Percentiles rank a stretch among this genome's conserved stretches.
These are phyloP conservation scores for Anthostomella pinea DNA, from an alignment of 2,329 filamentous ascomycete genomes.

Conservation along the genomic window DNA sequence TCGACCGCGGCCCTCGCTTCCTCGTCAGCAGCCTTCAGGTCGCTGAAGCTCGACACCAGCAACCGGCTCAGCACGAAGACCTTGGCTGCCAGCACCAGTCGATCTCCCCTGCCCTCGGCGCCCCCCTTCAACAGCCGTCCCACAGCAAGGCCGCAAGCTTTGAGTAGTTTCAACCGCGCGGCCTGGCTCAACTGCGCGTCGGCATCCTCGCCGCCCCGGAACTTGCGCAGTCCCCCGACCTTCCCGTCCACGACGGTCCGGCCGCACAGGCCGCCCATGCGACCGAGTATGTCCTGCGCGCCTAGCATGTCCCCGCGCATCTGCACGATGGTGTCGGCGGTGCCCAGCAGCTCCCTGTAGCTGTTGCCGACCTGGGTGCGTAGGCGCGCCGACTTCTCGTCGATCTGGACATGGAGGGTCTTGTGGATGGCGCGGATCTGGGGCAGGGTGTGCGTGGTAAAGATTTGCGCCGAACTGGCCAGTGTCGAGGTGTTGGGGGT, in stretches of 20 bases:
- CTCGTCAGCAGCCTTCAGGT: conserved; percentile 35
- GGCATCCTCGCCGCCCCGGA: conserved; percentile 33
- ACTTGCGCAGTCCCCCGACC: conserved; percentile 51
- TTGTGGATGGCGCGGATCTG: conserved; percentile 64
- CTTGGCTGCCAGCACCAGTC: conserved; percentile 62
- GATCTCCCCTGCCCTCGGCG: conserved; percentile 41
- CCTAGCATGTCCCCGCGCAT: conserved; percentile 78
- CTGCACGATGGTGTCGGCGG: conserved; percentile 87
- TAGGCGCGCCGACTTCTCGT: conserved; percentile 60
- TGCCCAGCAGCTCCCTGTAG: conserved; percentile 87
- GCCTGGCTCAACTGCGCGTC: conserved; percentile 26
- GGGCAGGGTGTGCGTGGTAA: conserved; percentile 56
- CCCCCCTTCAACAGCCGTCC: conserved; percentile 46
- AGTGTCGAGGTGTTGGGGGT: conserved; percentile 46
- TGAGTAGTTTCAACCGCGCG: conserved; percentile 49
- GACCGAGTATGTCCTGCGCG: conserved; percentile 68
- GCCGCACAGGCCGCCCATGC: conserved; percentile 76
- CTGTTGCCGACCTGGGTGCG: conserved; percentile 63
- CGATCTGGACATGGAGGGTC: conserved; percentile 55
- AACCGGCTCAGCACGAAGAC: conserved; percentile 73
- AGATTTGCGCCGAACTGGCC: conserved; percentile 52
- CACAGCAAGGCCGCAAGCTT: conserved; percentile 49
- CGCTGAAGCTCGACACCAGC: conserved; percentile 68
- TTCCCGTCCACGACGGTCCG: conserved; percentile 67
- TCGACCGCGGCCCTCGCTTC: conserved; percentile 47